phyloP scores from a whole-genome alignment of 768 basidiomycete species.

The Mrakia blollopis region DNA sequence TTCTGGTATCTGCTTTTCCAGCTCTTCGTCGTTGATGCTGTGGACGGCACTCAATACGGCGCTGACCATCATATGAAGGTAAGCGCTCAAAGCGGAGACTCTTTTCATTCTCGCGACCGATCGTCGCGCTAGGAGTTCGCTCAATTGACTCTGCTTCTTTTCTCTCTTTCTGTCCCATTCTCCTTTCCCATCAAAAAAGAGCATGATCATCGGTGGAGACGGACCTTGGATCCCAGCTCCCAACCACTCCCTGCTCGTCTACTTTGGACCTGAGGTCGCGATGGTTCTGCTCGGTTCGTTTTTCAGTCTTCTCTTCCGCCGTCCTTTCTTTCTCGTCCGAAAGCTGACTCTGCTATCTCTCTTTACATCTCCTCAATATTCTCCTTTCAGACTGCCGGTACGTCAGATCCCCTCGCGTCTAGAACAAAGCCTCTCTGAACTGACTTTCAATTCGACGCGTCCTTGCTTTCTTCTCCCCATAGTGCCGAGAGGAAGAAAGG shows the following conservation, averaged over 20 bases:
- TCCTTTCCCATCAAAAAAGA: conserved; percentile 51
- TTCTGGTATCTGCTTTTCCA: conserved; percentile 94
- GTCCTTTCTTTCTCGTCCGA: too few relatives aligned
- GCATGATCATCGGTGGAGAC: conserved; percentile 64
- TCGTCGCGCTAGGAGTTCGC: too few relatives aligned
- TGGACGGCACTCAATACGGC: conserved; percentile 66
- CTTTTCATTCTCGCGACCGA: conserved; percentile 35
- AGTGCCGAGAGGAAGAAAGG: conserved; percentile 68
- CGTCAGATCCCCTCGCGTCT: background rate
- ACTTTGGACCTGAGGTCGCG: conserved; percentile 49
- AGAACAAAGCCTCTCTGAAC: background rate
- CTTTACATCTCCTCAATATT: background rate
- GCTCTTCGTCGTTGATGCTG: conserved; percentile 65
- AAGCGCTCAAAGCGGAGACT: too few relatives aligned
- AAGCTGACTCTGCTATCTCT: conserved; percentile 58
- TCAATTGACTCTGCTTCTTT: too few relatives aligned
- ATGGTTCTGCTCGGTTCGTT: conserved; percentile 67
- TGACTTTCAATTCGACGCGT: background rate
- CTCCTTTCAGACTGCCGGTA: background rate
- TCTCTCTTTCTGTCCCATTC: too few relatives aligned
- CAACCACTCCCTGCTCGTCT: conserved; percentile 76
- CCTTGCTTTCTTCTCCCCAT: background rate
- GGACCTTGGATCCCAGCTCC: conserved; percentile 70
- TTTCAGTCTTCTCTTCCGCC: too few relatives aligned
- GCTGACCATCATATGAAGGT: conserved; percentile 51